These are phyloP conservation scores for Colletotrichum paranaense DNA, from an alignment of 2,329 filamentous ascomycete genomes.

Conservation along the genomic window DNA sequence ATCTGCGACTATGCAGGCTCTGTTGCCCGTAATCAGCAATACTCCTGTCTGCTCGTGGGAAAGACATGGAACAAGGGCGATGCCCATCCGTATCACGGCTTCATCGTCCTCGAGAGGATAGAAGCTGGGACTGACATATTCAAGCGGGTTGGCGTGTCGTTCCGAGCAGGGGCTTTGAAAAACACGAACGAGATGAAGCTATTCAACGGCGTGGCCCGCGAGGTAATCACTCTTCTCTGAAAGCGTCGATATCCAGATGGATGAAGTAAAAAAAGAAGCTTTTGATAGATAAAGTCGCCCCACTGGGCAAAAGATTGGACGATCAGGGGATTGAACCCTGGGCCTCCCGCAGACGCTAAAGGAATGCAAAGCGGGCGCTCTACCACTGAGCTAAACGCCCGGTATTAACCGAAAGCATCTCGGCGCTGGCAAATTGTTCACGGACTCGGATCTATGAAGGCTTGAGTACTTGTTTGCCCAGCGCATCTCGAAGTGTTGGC, in stretches of 20 bases:
- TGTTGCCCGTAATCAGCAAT: neutral
- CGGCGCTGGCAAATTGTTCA: neutral
- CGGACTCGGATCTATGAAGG: neutral
- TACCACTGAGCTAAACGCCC: constrained; percentile 19
- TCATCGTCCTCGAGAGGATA: neutral
- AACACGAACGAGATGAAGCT: neutral
- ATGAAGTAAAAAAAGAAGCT: neutral
- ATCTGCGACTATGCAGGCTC: neutral
- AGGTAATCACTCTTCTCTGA: neutral
- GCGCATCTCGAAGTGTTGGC: neutral
- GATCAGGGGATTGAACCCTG: constrained; percentile 21
- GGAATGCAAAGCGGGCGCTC: constrained; percentile 16
- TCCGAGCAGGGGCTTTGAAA: neutral
- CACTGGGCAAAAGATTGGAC: neutral
- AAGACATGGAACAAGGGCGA: neutral
- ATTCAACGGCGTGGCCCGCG: neutral
- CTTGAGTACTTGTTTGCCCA: neutral
- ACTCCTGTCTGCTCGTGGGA: neutral
- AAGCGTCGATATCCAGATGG: no score
- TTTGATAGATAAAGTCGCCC: neutral
- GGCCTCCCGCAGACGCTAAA: constrained; percentile 1
- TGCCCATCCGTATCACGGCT: neutral
- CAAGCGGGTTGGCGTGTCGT: neutral
- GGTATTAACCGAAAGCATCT: neutral
- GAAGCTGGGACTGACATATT: neutral